A percentile compares a stretch with the other conserved stretches of the same genome.
phyloP scores from a whole-genome alignment of 2,329 filamentous ascomycete species.

The Cadophora gregata region DNA sequence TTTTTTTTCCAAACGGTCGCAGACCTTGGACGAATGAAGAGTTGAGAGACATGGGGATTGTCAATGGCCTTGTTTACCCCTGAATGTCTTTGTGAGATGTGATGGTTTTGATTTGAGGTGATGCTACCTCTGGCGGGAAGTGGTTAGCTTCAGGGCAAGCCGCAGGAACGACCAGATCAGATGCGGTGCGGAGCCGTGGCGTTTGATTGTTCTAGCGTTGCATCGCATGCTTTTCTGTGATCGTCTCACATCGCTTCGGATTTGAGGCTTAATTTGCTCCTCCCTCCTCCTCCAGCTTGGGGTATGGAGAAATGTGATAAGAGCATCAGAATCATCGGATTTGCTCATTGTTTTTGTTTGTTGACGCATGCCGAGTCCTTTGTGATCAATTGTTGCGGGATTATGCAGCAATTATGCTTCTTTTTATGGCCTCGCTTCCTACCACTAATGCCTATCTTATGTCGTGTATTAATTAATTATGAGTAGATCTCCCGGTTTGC shows the following conservation, averaged over 20 bases:
- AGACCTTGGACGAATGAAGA: not conserved
- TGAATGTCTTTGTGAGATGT: constrained; percentile 1
- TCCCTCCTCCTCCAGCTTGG: not conserved
- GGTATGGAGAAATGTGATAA: not conserved
- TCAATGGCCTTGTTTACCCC: constrained; percentile 2
- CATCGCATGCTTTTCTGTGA: not conserved
- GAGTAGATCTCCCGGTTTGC: constrained; percentile 3
- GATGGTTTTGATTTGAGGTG: not conserved
- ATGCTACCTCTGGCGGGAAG: not conserved
- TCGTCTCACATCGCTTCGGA: not conserved
- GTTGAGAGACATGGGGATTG: not conserved
- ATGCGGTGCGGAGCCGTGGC: not conserved
- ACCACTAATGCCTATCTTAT: not conserved
- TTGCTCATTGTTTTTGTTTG: constrained; percentile 12
- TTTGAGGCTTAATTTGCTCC: not conserved
- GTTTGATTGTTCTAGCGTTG: constrained; percentile 5
- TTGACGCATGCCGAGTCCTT: not conserved
- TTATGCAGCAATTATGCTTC: constrained; percentile 2
- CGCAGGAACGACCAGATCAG: not conserved
- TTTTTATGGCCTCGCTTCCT: not conserved
- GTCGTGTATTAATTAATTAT: constrained; percentile 11
- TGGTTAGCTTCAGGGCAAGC: constrained; percentile 11
- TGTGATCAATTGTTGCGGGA: no score
- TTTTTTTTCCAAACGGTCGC: not conserved
- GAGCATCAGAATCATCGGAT: not conserved